A percentile compares a stretch with the other conserved stretches of the same genome.
Evolutionary conservation across 225 moss, liverwort and hornwort genomes (phyloP).

Genomic region (Pseudisothecium myosuroides): DNA sequence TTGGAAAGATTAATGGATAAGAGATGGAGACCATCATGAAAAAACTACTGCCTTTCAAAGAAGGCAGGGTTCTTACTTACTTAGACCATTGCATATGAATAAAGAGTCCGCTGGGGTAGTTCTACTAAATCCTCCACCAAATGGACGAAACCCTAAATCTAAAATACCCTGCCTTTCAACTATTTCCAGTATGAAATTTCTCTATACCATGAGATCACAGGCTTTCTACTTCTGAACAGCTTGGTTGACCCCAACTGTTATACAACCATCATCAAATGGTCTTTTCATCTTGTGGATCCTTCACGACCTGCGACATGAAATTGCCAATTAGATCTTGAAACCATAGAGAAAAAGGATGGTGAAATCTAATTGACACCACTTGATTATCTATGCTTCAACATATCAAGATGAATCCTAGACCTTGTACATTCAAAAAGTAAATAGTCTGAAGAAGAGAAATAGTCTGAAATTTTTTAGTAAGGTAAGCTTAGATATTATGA

Average conservation of each 20-base stretch:
- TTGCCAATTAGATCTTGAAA: not conserved
- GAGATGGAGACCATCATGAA: not conserved
- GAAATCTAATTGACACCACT: not conserved
- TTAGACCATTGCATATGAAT: not conserved
- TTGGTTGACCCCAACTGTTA: not conserved
- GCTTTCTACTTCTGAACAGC: not conserved
- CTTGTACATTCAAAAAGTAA: not conserved
- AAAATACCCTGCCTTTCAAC: not conserved
- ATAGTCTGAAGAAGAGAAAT: not conserved
- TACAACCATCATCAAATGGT: not conserved
- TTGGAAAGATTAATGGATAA: not conserved
- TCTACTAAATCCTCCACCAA: not conserved
- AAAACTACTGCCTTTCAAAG: not conserved
- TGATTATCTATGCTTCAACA: not conserved
- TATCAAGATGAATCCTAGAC: not conserved
- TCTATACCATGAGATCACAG: not conserved
- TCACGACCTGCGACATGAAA: not conserved
- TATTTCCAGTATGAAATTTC: not conserved
- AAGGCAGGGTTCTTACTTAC: not conserved
- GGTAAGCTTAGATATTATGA: not conserved
- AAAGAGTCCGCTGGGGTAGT: not conserved
- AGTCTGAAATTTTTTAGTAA: not conserved
- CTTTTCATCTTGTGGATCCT: not conserved
- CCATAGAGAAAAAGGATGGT: not conserved
- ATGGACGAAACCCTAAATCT: not conserved